Conservation (phyloP, 805 yeast genomes). For the Naumovozyma baii region DNA sequence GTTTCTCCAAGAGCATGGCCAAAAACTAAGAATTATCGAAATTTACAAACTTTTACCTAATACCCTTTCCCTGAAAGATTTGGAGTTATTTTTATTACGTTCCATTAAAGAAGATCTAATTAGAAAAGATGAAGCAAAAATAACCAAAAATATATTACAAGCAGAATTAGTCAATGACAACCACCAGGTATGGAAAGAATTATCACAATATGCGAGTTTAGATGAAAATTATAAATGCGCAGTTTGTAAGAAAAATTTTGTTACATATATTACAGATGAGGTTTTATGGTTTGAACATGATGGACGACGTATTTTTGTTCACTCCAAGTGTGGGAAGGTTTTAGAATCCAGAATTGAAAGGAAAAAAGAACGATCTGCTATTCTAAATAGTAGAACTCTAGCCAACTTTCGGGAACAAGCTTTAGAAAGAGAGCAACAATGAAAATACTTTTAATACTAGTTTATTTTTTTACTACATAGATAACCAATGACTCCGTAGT, state of each 20-base stretch:
- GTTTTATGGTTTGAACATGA: constrained; percentile 12
- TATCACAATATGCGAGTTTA: constrained; percentile 30
- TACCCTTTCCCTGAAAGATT: constrained; percentile 34
- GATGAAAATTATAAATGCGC: constrained; percentile 43
- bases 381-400: too few species aligned
- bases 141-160: constrained; percentile 43
- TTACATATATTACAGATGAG: constrained; percentile 13
- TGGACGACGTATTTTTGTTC: constrained; percentile 14
- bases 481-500: too few species aligned
- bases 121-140: constrained; percentile 31
- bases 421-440: too few species aligned
- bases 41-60: constrained; percentile 45
- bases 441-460: too few species aligned
- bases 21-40: constrained; percentile 15
- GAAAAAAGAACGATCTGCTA: not conserved
- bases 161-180: constrained; percentile 42
- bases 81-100: constrained; percentile 38
- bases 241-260: constrained; percentile 41
- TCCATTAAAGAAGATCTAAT: constrained; percentile 37
- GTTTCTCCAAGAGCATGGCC: constrained; percentile 22
- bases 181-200: constrained; percentile 34
- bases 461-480: too few species aligned
- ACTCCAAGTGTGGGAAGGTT: constrained; percentile 22
- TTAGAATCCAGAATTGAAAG: constrained; percentile 11
- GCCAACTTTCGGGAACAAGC: too few species aligned